Evolutionary conservation across 306 rosid genomes (phyloP), one percentile per base, ranked within the genome.

Genomic region (Castanopsis chinensis): DNA sequence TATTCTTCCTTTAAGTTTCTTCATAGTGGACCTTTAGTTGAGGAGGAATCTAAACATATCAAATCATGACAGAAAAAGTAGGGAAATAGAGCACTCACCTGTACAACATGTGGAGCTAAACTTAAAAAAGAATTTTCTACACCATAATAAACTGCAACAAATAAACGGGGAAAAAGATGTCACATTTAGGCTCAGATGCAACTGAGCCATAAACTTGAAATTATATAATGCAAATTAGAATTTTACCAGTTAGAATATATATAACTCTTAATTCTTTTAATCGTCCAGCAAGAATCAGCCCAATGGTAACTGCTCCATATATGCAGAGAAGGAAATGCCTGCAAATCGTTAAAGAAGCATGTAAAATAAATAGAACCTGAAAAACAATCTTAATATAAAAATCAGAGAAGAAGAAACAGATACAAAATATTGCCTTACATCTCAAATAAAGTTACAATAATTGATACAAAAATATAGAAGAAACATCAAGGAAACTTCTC

Each of bases 281-380:
- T 78, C 89, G 89, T 57, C 99, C 99, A 74, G 93, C 96, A 78
- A 95, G 89, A 83, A 95, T 64, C 74, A 95, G 80, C 73, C 85
- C 90, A 69, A 93, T 72, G 77, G 90, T 88, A 76, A 85, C 85
- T 64, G 94, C 72, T 80, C 98, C 98, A 85, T 95, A 95, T 79
- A 90, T 33, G 85, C 99, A 93, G 55, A 93, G 82, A 75, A 95
- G 83, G 76, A 93, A 90, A 88, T 95, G 99, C 99, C 99, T 95
- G 85, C 82, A 85, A 80, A 81, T 43, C 83, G 78, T 57, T 58
- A 73, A 85, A 82, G 73, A 82, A 77, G 72, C 75, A 74, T 55
- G 78, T 55, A 81, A 82, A 28, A 74, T 71, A 61, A 65, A 19
- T 41, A 77, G 28, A 80, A 32, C 57, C 21, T 55, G 61, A 74